Conservation (phyloP, 306 rosid species). For the Geum urbanum region DNA sequence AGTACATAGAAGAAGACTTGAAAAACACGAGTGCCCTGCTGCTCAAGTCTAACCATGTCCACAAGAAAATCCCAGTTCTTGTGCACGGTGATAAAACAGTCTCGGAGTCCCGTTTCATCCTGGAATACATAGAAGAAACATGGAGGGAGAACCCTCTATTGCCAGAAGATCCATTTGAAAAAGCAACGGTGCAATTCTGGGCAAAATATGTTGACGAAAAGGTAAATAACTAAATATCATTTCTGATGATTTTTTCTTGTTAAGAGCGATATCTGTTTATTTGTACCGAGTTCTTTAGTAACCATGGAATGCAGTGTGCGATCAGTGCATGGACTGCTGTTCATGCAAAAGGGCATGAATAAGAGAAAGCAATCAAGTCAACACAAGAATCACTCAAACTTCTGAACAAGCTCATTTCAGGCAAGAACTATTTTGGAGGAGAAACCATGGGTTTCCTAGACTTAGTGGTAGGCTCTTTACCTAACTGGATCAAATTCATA, state of each 20-base stretch:
- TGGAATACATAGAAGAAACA: slow-evolving; percentile 52
- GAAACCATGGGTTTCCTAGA: slow-evolving; percentile 49
- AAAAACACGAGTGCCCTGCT: slow-evolving; percentile 43
- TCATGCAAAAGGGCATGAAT: slow-evolving; percentile 39
- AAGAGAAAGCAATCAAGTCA: slow-evolving; percentile 44
- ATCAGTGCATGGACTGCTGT: slow-evolving; percentile 50
- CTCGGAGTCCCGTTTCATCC: slow-evolving; percentile 46
- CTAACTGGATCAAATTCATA: slow-evolving; percentile 41
- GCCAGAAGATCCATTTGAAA: slow-evolving; percentile 25
- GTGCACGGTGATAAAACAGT: slow-evolving; percentile 44
- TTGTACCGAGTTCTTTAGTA: background rate
- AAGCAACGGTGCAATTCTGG: slow-evolving; percentile 15
- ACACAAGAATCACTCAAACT: slow-evolving; percentile 42
- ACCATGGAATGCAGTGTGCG: slow-evolving; percentile 30
- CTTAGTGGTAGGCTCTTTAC: slow-evolving; percentile 44
- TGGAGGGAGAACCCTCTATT: slow-evolving; percentile 35
- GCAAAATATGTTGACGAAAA: slow-evolving; percentile 28
- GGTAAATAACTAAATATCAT: slow-evolving; percentile 25
- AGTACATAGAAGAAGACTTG: slow-evolving; percentile 35
- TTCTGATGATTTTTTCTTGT: background rate
- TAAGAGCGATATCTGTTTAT: too few species aligned
- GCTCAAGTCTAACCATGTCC: slow-evolving; percentile 48
- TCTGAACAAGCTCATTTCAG: slow-evolving; percentile 38
- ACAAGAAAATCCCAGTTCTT: slow-evolving; percentile 53
- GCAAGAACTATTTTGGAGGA: slow-evolving; percentile 53